Base-by-base conservation (phyloP, 1,284 basidiomycete genomes). In the Boletus semigastroideus region DNA sequence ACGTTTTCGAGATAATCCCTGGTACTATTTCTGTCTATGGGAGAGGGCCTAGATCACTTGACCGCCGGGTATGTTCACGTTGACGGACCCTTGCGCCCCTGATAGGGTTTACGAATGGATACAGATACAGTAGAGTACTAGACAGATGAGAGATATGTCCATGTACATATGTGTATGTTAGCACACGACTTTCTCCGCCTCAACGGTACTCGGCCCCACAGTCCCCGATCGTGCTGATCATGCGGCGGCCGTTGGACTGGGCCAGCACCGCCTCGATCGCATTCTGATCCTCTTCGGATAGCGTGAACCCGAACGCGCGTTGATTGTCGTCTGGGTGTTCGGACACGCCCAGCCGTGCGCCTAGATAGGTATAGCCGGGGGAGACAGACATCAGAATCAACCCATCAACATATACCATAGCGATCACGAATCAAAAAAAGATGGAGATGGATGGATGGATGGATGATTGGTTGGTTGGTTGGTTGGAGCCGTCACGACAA, bases 181-280 rank as follows among this genome's bases (percentile, higher is more conserved):
- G n/a, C n/a, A 2, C 13, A 20, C 19, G 3, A 7, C 36, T 7
- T n/a, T 28, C 5, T n/a, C 11, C 10, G 20, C 12, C 22, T 72
- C 56, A 83, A 41, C 89, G 83, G 70, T 92, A 92, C 72, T 92
- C 89, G 19, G 85, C 84, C 36, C 90, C 90, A 67, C 89, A 91
- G 64, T 92, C 90, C 6, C 89, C 89, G 53, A 92, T 83, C 16
- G 73, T 76, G 14, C 74, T 79, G 54, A 89, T 86, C 65, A 91
- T 74, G 31, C 63, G 74, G 39, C 79, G 70, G 4, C 83, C 79
- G 45, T 83, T 81, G 4, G 86, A 87, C 42, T 71, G 74, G 7
- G 68, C 72, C 8, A 90, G 69, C 19, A 91, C 78, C 1, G 65
- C 72, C 51, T 89, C 83, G 57, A 92, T 87, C 13, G 70, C 77